These are phyloP conservation scores for Adansonia gregorii DNA, from an alignment of 441 rosid genomes.

Conservation along the genomic window DNA sequence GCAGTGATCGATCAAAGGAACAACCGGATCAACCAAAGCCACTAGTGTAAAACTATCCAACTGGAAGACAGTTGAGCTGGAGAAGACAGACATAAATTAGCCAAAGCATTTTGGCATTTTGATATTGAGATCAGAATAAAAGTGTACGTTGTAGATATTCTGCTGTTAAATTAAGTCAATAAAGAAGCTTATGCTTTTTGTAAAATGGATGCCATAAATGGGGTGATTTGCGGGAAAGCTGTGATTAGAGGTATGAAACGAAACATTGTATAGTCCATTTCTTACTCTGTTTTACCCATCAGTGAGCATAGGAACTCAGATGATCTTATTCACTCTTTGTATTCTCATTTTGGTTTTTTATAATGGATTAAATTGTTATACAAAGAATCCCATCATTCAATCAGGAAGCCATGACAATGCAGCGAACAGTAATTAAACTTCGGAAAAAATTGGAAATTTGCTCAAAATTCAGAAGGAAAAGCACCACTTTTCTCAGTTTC, in stretches of 20 bases:
- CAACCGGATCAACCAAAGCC: background rate
- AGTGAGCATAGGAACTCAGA: conserved; percentile 1
- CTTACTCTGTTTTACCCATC: background rate
- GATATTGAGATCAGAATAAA: conserved; percentile 2
- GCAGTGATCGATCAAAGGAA: background rate
- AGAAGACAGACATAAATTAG: background rate
- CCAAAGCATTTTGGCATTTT: background rate
- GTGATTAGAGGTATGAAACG: conserved; percentile 14
- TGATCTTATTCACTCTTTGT: background rate
- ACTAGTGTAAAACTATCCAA: background rate
- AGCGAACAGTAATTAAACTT: background rate
- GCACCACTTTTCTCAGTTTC: background rate
- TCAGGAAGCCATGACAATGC: background rate
- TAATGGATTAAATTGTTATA: background rate
- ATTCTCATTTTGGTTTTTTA: background rate
- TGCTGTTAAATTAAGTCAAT: conserved; percentile 20
- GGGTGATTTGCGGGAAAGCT: conserved; percentile 12
- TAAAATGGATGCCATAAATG: background rate
- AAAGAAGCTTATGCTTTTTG: conserved; percentile 18
- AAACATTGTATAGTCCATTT: conserved; percentile 19
- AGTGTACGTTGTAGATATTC: background rate
- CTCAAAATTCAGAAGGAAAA: background rate
- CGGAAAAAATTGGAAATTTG: background rate
- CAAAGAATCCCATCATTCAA: background rate
- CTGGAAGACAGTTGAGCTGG: background rate